Conservation (phyloP, 257 asterid species). For the Avicennia marina region DNA sequence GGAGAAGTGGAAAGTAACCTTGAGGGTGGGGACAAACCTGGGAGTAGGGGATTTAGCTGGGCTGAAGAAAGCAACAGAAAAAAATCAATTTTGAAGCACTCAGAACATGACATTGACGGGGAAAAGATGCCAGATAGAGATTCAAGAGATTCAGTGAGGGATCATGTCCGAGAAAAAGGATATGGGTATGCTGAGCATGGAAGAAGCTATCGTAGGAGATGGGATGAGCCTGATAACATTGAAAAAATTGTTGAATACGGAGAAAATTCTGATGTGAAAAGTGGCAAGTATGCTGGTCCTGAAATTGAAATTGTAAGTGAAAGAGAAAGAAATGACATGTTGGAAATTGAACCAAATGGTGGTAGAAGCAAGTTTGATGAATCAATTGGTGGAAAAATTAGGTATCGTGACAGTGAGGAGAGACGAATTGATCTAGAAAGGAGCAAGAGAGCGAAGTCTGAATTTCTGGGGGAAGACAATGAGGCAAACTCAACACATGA, state of each 20-base stretch:
- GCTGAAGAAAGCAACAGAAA: constrained; percentile 54
- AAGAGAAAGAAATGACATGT: constrained; percentile 37
- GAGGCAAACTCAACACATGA: constrained; percentile 33
- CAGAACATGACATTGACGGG: constrained; percentile 39
- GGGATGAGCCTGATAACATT: constrained; percentile 62
- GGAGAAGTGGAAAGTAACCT: constrained; percentile 64
- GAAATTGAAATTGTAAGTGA: constrained; percentile 40
- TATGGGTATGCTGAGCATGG: constrained; percentile 49
- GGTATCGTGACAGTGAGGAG: constrained; percentile 51
- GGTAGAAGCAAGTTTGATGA: constrained; percentile 29
- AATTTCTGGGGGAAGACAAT: constrained; percentile 48
- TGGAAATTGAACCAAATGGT: constrained; percentile 34
- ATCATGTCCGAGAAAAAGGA: constrained; percentile 49
- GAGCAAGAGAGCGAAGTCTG: constrained; percentile 53
- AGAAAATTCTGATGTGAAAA: constrained; percentile 40
- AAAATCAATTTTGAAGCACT: constrained; percentile 41
- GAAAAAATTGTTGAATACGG: constrained; percentile 30
- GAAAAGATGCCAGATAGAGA: constrained; percentile 49
- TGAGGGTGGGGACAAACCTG: constrained; percentile 50
- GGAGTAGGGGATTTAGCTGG: constrained; percentile 43
- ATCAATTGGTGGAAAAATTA: constrained; percentile 37
- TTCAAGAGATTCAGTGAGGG: constrained; percentile 47
- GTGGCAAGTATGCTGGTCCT: constrained; percentile 41
- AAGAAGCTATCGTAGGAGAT: constrained; percentile 60
- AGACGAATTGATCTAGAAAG: constrained; percentile 50